These are phyloP conservation scores for Kwoniella sp. DNA, from an alignment of 768 basidiomycete genomes.

Conservation along the genomic window DNA sequence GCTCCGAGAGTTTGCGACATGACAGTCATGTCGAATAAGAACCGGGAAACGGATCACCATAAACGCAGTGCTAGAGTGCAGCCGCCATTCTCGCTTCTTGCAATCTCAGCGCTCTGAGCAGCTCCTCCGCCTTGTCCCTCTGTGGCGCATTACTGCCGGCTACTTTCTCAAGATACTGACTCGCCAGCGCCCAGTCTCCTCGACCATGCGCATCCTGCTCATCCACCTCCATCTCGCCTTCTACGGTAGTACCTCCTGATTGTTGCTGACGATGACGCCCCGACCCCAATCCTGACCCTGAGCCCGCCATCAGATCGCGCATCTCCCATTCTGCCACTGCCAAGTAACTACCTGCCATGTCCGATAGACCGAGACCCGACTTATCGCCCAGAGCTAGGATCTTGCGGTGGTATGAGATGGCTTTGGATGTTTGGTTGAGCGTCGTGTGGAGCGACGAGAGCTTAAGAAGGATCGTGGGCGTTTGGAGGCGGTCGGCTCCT, in stretches of 20 bases:
- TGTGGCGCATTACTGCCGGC: conserved; percentile 80
- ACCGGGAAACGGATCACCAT: too few species aligned
- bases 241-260: conserved; percentile 14
- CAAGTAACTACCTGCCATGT: conserved; percentile 81
- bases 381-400: conserved; percentile 46
- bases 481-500: conserved; percentile 52
- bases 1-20: too few species aligned
- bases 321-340: conserved; percentile 81
- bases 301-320: conserved; percentile 16
- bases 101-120: conserved; percentile 62
- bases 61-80: conserved; percentile 19
- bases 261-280: not conserved
- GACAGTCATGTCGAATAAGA: too few species aligned
- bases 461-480: conserved; percentile 49
- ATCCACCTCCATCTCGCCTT: conserved; percentile 6
- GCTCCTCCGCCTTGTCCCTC: conserved; percentile 70
- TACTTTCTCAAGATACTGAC: conserved; percentile 72
- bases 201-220: conserved; percentile 28
- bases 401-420: conserved; percentile 77
- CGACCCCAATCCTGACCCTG: too few species aligned
- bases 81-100: conserved; percentile 54
- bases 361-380: conserved; percentile 62
- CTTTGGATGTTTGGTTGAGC: conserved; percentile 62
- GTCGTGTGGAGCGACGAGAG: conserved; percentile 49
- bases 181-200: conserved; percentile 64